These are phyloP conservation scores for Rhizophora apiculata DNA, from an alignment of 345 rosid genomes.

Conservation along the genomic window DNA sequence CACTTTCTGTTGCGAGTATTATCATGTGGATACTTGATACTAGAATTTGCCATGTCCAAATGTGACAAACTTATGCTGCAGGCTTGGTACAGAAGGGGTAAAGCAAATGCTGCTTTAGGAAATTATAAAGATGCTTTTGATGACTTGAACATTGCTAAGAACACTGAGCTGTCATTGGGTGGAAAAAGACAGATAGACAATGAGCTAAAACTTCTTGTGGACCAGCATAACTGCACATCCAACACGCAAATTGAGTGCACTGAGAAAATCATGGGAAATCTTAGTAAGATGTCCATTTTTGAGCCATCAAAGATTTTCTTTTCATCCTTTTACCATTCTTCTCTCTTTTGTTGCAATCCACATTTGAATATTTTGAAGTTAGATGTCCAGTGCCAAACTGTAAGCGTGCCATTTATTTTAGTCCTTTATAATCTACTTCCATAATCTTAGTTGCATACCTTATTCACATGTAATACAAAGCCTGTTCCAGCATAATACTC, in stretches of 20 bases:
- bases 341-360: background rate
- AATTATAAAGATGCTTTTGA: slow-evolving; percentile 46
- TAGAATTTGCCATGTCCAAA: background rate
- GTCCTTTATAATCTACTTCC: background rate
- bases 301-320: background rate
- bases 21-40: background rate
- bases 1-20: background rate
- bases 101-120: slow-evolving; percentile 61
- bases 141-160: slow-evolving; percentile 55
- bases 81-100: slow-evolving; percentile 90
- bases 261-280: slow-evolving; percentile 14
- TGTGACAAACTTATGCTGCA: slow-evolving; percentile 18
- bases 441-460: background rate
- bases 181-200: slow-evolving; percentile 77
- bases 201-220: slow-evolving; percentile 44
- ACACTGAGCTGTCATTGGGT: slow-evolving; percentile 44
- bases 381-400: background rate
- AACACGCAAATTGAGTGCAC: slow-evolving; percentile 9
- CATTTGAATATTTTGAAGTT: background rate
- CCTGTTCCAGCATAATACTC: too few species aligned
- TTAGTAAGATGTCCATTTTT: slow-evolving; percentile 34
- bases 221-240: slow-evolving; percentile 19
- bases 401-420: background rate
- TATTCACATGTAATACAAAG: too few species aligned
- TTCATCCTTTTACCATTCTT: background rate